These are phyloP conservation scores for Lizonia empirigonia DNA, from an alignment of 2,329 filamentous ascomycete genomes.

Conservation along the genomic window DNA sequence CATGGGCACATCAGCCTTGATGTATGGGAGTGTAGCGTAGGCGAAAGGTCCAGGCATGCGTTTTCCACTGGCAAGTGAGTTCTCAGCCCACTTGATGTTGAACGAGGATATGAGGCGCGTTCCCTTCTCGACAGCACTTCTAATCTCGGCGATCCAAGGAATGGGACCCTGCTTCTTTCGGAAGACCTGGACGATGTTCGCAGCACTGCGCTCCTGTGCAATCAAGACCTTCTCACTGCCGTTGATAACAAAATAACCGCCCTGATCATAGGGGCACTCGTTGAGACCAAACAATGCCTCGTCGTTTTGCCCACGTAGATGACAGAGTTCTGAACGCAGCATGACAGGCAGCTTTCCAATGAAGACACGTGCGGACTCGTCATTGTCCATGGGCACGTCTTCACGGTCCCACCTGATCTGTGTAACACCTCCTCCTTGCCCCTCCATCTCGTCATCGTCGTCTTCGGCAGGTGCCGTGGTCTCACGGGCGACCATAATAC, in stretches of 20 bases:
- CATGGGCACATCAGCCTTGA: constrained; percentile 91
- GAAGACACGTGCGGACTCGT: constrained; percentile 76
- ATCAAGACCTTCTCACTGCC: constrained; percentile 98
- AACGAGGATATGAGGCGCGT: constrained; percentile 93
- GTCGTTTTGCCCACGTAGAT: constrained; percentile 81
- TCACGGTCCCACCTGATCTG: constrained; percentile 57
- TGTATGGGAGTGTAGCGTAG: constrained; percentile 87
- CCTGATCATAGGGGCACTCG: constrained; percentile 97
- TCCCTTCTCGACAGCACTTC: constrained; percentile 94
- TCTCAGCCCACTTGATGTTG: constrained; percentile 86
- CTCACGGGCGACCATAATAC: constrained; percentile 82
- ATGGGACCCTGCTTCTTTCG: constrained; percentile 96
- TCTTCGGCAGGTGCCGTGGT: constrained; percentile 69
- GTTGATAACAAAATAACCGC: constrained; percentile 99
- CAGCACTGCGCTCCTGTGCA: constrained; percentile 94
- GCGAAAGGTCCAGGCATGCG: constrained; percentile 86
- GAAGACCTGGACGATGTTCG: constrained; percentile 99
- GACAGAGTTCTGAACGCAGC: constrained; percentile 96
- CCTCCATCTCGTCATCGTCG: constrained; percentile 63
- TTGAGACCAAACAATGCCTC: constrained; percentile 88
- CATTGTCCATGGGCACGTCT: constrained; percentile 50
- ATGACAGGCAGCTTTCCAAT: constrained; percentile 97
- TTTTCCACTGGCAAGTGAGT: constrained; percentile 76
- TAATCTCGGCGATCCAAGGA: constrained; percentile 92
- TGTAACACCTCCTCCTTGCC: constrained; percentile 35